Conservation (phyloP, 352 stramenopile species). For the Pythium aphanidermatum region DNA sequence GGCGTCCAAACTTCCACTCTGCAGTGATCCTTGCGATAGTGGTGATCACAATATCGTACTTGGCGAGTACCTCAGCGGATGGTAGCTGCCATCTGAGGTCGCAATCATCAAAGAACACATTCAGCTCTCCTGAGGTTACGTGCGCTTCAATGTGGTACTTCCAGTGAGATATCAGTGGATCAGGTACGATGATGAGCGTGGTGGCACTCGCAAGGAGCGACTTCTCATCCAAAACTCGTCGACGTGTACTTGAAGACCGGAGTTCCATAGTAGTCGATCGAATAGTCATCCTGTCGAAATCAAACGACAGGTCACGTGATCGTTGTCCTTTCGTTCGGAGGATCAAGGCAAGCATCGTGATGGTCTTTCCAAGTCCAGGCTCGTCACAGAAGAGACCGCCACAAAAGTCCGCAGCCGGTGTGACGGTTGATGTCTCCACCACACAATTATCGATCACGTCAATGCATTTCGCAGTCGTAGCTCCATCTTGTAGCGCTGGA, state of each 20-base stretch:
- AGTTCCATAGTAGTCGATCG: conserved; percentile 6
- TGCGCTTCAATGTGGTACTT: conserved; percentile 62
- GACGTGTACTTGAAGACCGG: conserved; percentile 32
- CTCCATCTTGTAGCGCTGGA: conserved; percentile 2
- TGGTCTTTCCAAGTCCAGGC: conserved; percentile 79
- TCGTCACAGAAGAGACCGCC: conserved; percentile 83
- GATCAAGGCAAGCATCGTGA: conserved; percentile 80
- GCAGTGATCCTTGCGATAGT: conserved; percentile 46
- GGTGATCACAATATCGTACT: conserved; percentile 59
- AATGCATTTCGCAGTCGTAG: conserved; percentile 21
- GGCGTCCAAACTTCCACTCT: conserved; percentile 55
- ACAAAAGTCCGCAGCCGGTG: conserved; percentile 33
- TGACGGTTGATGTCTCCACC: conserved; percentile 17
- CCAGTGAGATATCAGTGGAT: conserved; percentile 75
- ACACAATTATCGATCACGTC: conserved; percentile 50
- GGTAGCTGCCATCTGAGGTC: conserved; percentile 28
- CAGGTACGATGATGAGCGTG: conserved; percentile 65
- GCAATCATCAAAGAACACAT: conserved; percentile 1
- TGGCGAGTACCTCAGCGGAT: conserved; percentile 30
- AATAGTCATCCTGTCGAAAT: background rate
- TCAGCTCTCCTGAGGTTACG: background rate
- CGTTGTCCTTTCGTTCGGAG: conserved; percentile 66
- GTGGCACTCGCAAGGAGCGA: conserved; percentile 40
- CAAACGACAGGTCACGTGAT: too few relatives aligned
- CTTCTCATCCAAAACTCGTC: conserved; percentile 34